phyloP scores from a whole-genome alignment of 139 green algal genomes.

The Dunaliella sp. region DNA sequence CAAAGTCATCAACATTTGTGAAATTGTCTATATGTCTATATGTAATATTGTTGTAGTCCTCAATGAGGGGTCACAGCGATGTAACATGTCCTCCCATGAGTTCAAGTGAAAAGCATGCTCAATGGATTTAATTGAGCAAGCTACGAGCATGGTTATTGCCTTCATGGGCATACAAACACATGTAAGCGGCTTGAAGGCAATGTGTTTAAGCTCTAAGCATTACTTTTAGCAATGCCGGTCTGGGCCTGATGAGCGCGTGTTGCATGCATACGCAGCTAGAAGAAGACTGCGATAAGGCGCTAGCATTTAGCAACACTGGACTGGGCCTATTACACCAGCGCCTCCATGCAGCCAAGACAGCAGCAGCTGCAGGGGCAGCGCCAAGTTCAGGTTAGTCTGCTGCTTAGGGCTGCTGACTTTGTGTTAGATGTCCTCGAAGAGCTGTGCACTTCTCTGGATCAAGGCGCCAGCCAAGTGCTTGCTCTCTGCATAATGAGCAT shows the following conservation, averaged over 20 bases:
- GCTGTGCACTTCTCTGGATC: no score
- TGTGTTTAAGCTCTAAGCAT: not conserved
- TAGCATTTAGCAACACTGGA: conserved; percentile 31
- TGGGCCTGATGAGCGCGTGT: not conserved
- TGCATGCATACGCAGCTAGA: conserved; percentile 29
- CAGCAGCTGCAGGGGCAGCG: conserved; percentile 9
- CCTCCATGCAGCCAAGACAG: not conserved
- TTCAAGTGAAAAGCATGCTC: no score
- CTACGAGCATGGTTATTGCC: not conserved
- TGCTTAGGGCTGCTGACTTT: no score
- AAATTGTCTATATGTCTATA: no score
- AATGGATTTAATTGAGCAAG: not conserved
- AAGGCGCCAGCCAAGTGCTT: no score
- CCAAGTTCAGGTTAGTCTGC: conserved; percentile 6
- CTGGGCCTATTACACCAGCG: conserved; percentile 41
- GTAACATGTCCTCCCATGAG: no score
- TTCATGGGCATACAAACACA: not conserved
- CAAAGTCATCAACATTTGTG: no score
- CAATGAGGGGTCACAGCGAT: no score
- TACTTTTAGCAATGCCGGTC: not conserved
- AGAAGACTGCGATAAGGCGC: conserved; percentile 24
- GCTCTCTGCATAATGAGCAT: no score
- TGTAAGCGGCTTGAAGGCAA: not conserved
- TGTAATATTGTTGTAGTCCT: no score
- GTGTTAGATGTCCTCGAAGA: no score